Base-by-base conservation (phyloP, 2,329 filamentous ascomycete species). In the Sporothrix pseudoabietina region DNA sequence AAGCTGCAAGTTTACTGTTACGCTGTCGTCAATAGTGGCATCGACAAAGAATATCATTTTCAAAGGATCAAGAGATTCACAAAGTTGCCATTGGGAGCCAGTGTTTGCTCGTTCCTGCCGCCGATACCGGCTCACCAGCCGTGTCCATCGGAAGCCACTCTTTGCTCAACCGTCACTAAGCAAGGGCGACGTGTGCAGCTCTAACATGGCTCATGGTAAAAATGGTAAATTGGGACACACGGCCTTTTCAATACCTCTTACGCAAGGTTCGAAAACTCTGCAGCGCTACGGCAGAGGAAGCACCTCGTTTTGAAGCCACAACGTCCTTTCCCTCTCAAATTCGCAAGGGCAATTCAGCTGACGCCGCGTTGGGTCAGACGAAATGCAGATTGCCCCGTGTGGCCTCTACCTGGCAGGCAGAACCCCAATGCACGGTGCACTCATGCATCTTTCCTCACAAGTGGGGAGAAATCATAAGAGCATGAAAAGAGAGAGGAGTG, bases 301-400 rank as follows among this genome's bases (percentile, higher is more conserved):
- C 16, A 26, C 8, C 35, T 35, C 35, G 35, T 35, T 35, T 35
- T 35, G 35, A 35, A 2, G 35, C 35, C 35, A 35, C 8, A 35
- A 8, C 1, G 35, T 3, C 35, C 14, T 16, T 6, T 14, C 47
- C 14, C n/a, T 52, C 16, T 6, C 47, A 52, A n/a, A 16, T n/a
- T 52, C 5, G 16, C 47, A 16, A 14, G 14, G 47, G 10, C 63
- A 73, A 72, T 75, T 75, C 68, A 19, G 75, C 76, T 77, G 74
- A 77, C 76, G 66, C 68, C 65, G 12, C 4, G 5, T 35, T 55
- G 75, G 76, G 75, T 75, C 75, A 76, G 72, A 75, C 39, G 41
- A 59, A 74, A 71, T 73, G 32, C 41, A 72, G 61, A 9, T 4
- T 55, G 32, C 22, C 54, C 22, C 57, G 16, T 72, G 54, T 72